Evolutionary conservation across 345 rosid species (phyloP).

Genomic region (Erysimum cheiranthoides): DNA sequence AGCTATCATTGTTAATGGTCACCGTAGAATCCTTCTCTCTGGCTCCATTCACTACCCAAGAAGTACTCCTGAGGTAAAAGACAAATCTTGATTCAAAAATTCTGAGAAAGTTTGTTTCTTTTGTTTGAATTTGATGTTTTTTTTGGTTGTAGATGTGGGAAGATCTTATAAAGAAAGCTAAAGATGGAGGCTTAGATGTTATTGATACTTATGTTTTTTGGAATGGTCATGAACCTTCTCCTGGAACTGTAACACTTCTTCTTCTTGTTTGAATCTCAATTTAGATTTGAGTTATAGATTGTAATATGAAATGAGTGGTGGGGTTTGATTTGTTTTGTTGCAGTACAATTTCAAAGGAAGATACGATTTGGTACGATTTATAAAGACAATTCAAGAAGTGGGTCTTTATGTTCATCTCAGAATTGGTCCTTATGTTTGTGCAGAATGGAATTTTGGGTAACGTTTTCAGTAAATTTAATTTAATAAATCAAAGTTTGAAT

Average conservation of each 20-base stretch:
- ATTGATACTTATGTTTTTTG: slow-evolving; percentile 97
- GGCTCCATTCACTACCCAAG: slow-evolving; percentile 99
- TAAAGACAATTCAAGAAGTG: slow-evolving; percentile 80
- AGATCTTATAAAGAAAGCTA: slow-evolving; percentile 89
- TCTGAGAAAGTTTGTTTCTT: not conserved
- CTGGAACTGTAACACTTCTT: slow-evolving; percentile 76
- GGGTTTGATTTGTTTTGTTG: slow-evolving; percentile 15
- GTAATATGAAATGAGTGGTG: no score
- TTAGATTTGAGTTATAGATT: not conserved
- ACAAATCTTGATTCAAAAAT: not conserved
- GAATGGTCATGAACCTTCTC: slow-evolving; percentile 96
- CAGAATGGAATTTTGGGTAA: slow-evolving; percentile 99
- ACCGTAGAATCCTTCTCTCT: slow-evolving; percentile 87
- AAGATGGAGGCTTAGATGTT: slow-evolving; percentile 92
- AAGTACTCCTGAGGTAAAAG: slow-evolving; percentile 85
- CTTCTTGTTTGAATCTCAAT: not conserved
- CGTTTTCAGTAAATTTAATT: not conserved
- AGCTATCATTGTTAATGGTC: slow-evolving; percentile 81
- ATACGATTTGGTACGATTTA: slow-evolving; percentile 82
- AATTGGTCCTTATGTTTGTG: slow-evolving; percentile 98
- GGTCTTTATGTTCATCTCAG: slow-evolving; percentile 94
- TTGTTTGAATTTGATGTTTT: not conserved
- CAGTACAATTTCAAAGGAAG: slow-evolving; percentile 87
- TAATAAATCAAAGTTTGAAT: not conserved
- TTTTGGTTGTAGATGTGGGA: slow-evolving; percentile 92